Percentiles rank a stretch among this genome's conserved stretches.
These are phyloP conservation scores for Leishmania martiniquensis DNA, from an alignment of 208 protist genomes.

Conservation along the genomic window DNA sequence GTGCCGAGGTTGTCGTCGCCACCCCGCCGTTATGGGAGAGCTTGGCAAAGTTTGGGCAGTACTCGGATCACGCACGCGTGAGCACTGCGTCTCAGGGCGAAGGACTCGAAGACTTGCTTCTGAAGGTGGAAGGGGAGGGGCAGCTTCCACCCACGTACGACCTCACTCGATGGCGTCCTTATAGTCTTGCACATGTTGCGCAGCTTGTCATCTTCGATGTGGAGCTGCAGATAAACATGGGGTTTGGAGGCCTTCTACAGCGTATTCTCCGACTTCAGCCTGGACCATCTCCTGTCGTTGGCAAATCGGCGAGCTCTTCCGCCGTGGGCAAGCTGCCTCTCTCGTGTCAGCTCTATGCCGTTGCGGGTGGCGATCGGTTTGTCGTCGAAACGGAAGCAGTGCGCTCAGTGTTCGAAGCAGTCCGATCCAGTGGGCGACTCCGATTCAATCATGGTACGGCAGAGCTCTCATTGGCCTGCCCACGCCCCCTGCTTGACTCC, in stretches of 20 bases:
- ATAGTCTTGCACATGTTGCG: constrained; percentile 49
- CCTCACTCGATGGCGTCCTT: constrained; percentile 68
- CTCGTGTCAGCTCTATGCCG: constrained; percentile 37
- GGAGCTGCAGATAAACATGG: constrained; percentile 56
- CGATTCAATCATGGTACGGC: constrained; percentile 20
- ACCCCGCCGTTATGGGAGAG: constrained; percentile 75
- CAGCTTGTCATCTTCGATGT: constrained; percentile 71
- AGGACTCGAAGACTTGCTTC: constrained; percentile 63
- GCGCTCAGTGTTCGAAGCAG: not conserved
- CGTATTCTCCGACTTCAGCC: constrained; percentile 6
- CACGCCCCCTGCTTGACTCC: not conserved
- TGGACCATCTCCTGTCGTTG: not conserved
- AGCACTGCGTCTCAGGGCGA: constrained; percentile 10
- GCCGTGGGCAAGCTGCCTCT: constrained; percentile 9
- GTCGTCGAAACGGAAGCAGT: constrained; percentile 10
- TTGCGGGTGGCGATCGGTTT: constrained; percentile 31
- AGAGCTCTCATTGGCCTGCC: constrained; percentile 12
- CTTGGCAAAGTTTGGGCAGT: constrained; percentile 30
- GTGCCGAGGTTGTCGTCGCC: constrained; percentile 77
- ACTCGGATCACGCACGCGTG: not conserved
- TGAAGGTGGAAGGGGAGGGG: constrained; percentile 33
- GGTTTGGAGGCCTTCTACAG: constrained; percentile 41
- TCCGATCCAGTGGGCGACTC: constrained; percentile 3
- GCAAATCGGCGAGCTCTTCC: not conserved
- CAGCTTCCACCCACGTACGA: constrained; percentile 46